Evolutionary conservation across 805 yeast genomes (phyloP).

Genomic region (Kuraishia hungarica): DNA sequence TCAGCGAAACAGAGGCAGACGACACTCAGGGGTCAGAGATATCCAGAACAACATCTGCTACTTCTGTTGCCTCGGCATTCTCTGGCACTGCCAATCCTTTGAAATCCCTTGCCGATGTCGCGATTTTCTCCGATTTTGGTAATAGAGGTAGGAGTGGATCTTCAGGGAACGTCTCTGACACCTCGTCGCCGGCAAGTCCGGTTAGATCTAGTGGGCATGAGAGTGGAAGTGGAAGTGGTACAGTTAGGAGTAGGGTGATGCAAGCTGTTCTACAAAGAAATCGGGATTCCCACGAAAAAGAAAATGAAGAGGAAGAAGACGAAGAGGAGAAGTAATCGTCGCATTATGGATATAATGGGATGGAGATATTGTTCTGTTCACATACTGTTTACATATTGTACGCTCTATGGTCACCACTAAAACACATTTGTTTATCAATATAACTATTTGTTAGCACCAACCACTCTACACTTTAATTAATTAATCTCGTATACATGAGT

Average conservation of each 20-base stretch:
- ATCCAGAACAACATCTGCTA: slow-evolving; percentile 3
- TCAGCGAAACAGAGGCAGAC: slow-evolving; percentile 13
- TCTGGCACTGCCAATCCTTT: slow-evolving; percentile 10
- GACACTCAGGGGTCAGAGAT: slow-evolving; percentile 11
- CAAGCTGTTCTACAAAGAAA: background rate
- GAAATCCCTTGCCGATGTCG: slow-evolving; percentile 22
- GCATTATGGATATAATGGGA: too few species aligned
- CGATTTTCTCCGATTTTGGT: slow-evolving; percentile 23
- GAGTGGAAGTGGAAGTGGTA: background rate
- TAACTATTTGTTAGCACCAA: too few species aligned
- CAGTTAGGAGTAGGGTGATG: background rate
- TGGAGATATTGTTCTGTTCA: background rate
- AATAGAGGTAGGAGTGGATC: slow-evolving; percentile 5
- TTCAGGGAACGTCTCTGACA: background rate
- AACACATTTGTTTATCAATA: too few species aligned
- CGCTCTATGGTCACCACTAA: too few species aligned
- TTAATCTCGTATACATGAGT: too few species aligned
- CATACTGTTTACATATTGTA: too few species aligned
- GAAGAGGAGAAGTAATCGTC: too few species aligned
- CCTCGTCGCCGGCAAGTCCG: background rate
- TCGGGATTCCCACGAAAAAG: background rate
- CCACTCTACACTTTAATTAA: too few species aligned
- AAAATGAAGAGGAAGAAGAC: background rate
- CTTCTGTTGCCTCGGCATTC: background rate
- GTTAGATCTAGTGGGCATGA: background rate